Percentiles rank a stretch among this genome's conserved stretches.
phyloP scores from a whole-genome alignment of 106 monocot species.

The Dendrobium chrysotoxum region DNA sequence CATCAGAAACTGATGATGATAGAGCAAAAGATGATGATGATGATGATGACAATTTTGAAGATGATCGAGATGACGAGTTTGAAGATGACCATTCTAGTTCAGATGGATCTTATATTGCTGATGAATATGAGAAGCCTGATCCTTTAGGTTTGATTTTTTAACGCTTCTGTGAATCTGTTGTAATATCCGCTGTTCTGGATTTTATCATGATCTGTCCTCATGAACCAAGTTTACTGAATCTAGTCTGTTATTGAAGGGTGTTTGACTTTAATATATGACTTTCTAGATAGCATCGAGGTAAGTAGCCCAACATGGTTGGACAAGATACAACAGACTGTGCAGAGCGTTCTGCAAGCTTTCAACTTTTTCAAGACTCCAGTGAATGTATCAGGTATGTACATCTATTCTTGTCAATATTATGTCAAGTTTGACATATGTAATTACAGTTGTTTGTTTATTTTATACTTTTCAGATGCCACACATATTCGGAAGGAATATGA shows the following conservation, averaged over 20 bases:
- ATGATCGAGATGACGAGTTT: constrained; percentile 41
- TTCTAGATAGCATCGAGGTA: constrained; percentile 36
- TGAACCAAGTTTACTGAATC: background rate
- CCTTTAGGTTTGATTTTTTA: constrained; percentile 42
- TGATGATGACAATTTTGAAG: constrained; percentile 38
- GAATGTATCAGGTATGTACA: constrained; percentile 68
- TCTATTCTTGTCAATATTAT: constrained; percentile 3
- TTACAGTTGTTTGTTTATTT: background rate
- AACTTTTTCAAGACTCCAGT: constrained; percentile 90
- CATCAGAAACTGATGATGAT: constrained; percentile 55
- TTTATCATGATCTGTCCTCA: background rate
- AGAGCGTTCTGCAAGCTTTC: constrained; percentile 59
- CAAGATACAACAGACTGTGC: constrained; percentile 72
- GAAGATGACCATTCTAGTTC: constrained; percentile 36
- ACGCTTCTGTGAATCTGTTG: background rate
- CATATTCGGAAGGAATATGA: constrained; percentile 86
- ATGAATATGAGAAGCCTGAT: constrained; percentile 43
- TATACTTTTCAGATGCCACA: constrained; percentile 51
- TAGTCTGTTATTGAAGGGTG: background rate
- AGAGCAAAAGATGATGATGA: constrained; percentile 37
- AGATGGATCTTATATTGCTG: constrained; percentile 28
- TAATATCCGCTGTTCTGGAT: background rate
- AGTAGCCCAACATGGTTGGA: constrained; percentile 60
- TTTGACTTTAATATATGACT: constrained; percentile 1
- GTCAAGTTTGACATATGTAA: constrained; percentile 2